Conservation (phyloP, 768 basidiomycete genomes). For the Imleria badia region DNA sequence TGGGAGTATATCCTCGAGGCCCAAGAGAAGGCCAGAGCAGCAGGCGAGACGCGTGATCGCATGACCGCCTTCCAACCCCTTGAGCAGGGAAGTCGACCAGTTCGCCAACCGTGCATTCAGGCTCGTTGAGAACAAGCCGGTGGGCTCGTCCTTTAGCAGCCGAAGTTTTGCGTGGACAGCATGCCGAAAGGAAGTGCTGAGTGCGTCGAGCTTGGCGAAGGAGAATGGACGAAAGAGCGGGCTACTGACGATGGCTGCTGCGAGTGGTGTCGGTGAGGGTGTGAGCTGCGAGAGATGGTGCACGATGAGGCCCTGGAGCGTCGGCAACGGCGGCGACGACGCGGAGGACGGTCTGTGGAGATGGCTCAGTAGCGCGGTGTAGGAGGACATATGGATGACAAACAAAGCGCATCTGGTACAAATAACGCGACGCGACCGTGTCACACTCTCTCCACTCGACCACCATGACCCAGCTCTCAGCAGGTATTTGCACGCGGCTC, state of each 20-base stretch:
- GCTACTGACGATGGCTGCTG: conserved; percentile 33
- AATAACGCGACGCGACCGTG: conserved; percentile 19
- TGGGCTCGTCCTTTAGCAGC: conserved; percentile 29
- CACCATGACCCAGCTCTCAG: conserved; percentile 50
- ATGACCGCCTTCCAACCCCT: conserved; percentile 66
- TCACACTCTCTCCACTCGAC: neutral
- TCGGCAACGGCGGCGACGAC: conserved; percentile 11
- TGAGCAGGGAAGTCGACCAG: conserved; percentile 54
- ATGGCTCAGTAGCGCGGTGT: conserved; percentile 25
- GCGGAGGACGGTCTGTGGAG: conserved; percentile 27
- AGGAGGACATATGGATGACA: conserved; percentile 12
- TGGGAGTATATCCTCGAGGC: conserved; percentile 53
- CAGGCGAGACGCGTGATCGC: conserved; percentile 61
- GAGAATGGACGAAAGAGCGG: conserved; percentile 32
- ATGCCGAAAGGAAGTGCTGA: conserved; percentile 30
- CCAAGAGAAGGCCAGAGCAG: conserved; percentile 62
- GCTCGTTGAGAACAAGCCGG: conserved; percentile 33
- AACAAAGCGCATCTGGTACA: conserved; percentile 7
- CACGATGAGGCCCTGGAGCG: conserved; percentile 28
- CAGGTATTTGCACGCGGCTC: conserved; percentile 56
- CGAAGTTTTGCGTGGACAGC: conserved; percentile 32
- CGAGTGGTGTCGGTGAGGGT: conserved; percentile 33
- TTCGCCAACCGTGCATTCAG: conserved; percentile 40
- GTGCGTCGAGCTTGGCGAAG: conserved; percentile 26
- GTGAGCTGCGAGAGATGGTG: conserved; percentile 29